These are phyloP conservation scores for Hymenochaete sp. DNA, from an alignment of 1,284 basidiomycete genomes.

Conservation along the genomic window DNA sequence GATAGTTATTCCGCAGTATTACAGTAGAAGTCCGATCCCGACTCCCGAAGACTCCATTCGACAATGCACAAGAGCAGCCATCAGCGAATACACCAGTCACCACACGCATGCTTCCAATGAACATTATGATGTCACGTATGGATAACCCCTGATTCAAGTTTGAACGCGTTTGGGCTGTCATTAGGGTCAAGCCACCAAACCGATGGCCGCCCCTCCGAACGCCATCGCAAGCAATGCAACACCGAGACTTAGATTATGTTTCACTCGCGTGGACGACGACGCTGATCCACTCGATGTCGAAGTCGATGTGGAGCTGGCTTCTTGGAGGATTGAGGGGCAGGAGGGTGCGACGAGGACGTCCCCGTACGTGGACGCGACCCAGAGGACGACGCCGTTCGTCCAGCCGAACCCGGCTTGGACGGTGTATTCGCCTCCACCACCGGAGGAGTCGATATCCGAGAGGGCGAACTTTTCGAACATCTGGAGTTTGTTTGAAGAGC, in stretches of 20 bases:
- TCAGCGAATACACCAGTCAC: no score
- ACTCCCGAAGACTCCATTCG: no score
- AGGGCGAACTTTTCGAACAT: conserved; percentile 88
- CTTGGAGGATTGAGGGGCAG: conserved; percentile 48
- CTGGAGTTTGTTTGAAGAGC: conserved; percentile 38
- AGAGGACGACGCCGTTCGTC: conserved; percentile 81
- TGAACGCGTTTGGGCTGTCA: no score
- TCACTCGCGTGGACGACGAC: no score
- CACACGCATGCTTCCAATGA: no score
- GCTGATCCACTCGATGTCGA: conserved; percentile 4
- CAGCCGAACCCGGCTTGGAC: conserved; percentile 84
- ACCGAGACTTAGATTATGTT: not conserved
- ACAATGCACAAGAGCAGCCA: no score
- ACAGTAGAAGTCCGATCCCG: no score
- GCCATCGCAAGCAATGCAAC: not conserved
- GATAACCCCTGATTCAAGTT: no score
- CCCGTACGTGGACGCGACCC: conserved; percentile 68
- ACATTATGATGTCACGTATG: no score
- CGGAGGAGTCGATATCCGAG: conserved; percentile 74
- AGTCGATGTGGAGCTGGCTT: conserved; percentile 6
- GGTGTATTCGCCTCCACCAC: conserved; percentile 79
- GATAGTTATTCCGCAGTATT: no score
- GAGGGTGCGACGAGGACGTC: conserved; percentile 35
- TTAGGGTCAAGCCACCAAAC: no score
- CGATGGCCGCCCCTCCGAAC: no score